Base-by-base conservation (phyloP, 805 yeast genomes). In the Candida nonsorbophila region DNA sequence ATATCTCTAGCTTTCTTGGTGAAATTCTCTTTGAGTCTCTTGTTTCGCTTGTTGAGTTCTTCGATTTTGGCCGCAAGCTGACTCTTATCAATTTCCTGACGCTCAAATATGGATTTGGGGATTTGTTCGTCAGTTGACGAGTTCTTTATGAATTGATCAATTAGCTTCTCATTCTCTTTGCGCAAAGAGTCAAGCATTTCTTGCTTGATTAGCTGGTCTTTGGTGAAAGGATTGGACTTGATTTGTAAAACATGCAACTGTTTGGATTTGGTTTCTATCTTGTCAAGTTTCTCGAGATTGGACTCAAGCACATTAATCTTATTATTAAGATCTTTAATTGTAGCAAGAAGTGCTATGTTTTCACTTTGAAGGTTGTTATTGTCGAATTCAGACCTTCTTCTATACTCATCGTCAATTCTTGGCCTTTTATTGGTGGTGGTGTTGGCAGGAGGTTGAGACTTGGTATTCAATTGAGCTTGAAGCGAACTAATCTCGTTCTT, bases 1-100 rank as follows among this genome's bases (percentile, higher is more conserved):
- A 84, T 79, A 45, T 84, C 88, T 18, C 67, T 55, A n/a, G 90
- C 77, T 48, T 83, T 82, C 28, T 70, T 69, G 11, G 74, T 55
- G 47, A 75, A 85, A 5, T 73, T 69, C 38, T 78, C 74, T 38
- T 62, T 71, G 32, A 76, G 56, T 22, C 94, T 55, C 7, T 45
- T 54, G 20, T 68, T 62, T 30, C 73, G 62, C 46, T 82, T 84
- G 28, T 63, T 62, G 6, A 71, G 47, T 26, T 66, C 69, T 18
- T 62, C 64, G 2, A 77, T 55, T 31, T 72, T 72, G 3, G 47
- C 42, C 37, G 77, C 74, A 7, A 73, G 45, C 16, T 59, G 55
- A 17, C 60, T 53, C 32, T 69, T 63, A 33, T 83, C 88, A 22
- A 69, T 46, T 29, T 69, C 70, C 18, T 78, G 58, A 13, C 87